Percentiles rank a stretch among this genome's conserved stretches.
Evolutionary conservation across 2,329 filamentous ascomycete species (phyloP).

Genomic region (Curvularia spicifera): DNA sequence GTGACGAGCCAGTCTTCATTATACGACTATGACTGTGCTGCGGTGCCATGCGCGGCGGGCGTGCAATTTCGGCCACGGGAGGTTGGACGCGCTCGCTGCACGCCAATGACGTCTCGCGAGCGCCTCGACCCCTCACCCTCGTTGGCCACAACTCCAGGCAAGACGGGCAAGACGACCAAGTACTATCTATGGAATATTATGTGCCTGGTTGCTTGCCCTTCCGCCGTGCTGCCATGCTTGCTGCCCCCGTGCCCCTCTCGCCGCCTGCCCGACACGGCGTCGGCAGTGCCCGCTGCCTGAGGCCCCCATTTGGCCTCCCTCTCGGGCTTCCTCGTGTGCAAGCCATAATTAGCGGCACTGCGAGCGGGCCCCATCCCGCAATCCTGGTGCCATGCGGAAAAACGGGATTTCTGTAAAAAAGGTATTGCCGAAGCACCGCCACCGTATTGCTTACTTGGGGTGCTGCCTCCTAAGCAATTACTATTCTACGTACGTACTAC

Average conservation of each 20-base stretch:
- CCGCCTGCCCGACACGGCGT: not conserved
- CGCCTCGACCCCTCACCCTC: conserved; percentile 17
- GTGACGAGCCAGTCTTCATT: too few species aligned
- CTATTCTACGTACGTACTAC: not conserved
- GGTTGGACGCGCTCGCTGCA: conserved; percentile 16
- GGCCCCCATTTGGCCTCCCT: conserved; percentile 3
- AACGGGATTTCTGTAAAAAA: conserved; percentile 24
- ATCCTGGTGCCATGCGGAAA: conserved; percentile 29
- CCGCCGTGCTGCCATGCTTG: not conserved
- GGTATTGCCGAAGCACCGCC: conserved; percentile 24
- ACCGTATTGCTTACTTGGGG: conserved; percentile 12
- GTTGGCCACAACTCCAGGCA: too few species aligned
- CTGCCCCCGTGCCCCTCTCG: not conserved
- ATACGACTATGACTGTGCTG: too few species aligned
- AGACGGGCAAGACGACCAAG: too few species aligned
- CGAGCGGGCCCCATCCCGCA: conserved; percentile 21
- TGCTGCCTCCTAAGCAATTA: conserved; percentile 5
- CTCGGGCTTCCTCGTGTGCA: conserved; percentile 23
- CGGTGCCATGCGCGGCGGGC: not conserved
- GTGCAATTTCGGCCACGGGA: conserved; percentile 12
- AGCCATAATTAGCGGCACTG: conserved; percentile 19
- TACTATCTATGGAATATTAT: too few species aligned
- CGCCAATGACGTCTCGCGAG: conserved; percentile 29
- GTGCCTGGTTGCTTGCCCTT: conserved; percentile 1
- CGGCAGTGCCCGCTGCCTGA: conserved; percentile 2